Evolutionary conservation across 1,284 basidiomycete genomes (phyloP).

Genomic region (Trametes hirsuta): DNA sequence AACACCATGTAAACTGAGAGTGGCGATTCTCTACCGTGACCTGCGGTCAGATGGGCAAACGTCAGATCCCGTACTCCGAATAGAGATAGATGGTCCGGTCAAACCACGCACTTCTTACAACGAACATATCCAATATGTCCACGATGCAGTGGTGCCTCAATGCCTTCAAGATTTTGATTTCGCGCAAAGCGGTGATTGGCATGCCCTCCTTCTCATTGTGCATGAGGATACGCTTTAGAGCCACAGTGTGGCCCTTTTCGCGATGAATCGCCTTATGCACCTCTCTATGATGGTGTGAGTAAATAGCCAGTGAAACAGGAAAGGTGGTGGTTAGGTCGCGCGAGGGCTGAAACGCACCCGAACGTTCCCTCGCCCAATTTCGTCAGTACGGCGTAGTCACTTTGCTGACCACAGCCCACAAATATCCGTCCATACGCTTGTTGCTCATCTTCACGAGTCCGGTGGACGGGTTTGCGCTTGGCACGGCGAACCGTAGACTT

Average conservation of each 20-base stretch:
- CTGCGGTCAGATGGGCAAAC: conserved; percentile 33
- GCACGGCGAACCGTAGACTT: conserved; percentile 15
- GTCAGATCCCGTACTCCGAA: neutral
- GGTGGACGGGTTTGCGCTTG: conserved; percentile 43
- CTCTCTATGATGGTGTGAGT: conserved; percentile 53
- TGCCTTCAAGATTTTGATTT: conserved; percentile 96
- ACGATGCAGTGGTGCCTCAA: conserved; percentile 88
- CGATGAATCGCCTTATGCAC: conserved; percentile 86
- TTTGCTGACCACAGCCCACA: conserved; percentile 74
- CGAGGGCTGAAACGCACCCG: conserved; percentile 60
- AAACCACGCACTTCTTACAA: conserved; percentile 62
- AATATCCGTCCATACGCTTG: conserved; percentile 70
- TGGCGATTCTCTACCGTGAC: conserved; percentile 62
- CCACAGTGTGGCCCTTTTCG: conserved; percentile 68
- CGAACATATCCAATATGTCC: conserved; percentile 91
- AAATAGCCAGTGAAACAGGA: neutral
- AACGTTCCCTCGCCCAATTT: conserved; percentile 97
- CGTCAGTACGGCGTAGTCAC: conserved; percentile 80
- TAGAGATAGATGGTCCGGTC: neutral
- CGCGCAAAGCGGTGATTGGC: conserved; percentile 96
- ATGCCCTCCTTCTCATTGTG: conserved; percentile 97
- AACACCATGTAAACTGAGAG: conserved; percentile 98
- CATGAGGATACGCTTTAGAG: conserved; percentile 94
- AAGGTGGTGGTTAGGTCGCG: neutral
- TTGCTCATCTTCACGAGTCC: conserved; percentile 68